phyloP scores from a whole-genome alignment of 2,329 filamentous ascomycete species.

The Lasiodiplodia citricola region DNA sequence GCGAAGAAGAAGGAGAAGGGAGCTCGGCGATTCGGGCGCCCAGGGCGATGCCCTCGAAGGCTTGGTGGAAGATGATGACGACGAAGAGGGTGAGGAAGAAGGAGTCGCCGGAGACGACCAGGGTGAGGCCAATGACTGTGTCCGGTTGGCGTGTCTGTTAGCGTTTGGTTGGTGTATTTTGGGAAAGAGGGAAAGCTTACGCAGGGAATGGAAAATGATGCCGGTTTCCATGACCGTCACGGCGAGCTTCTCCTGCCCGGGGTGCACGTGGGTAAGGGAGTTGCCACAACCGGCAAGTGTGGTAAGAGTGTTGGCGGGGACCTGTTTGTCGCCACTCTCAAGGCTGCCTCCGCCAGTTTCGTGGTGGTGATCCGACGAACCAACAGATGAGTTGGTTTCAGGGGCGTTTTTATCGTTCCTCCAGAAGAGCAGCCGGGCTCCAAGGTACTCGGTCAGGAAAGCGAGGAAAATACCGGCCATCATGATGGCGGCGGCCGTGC shows the following conservation, averaged over 20 bases:
- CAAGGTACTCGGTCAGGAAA: conserved; percentile 72
- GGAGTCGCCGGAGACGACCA: conserved; percentile 59
- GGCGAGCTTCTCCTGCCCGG: conserved; percentile 6
- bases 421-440: conserved; percentile 35
- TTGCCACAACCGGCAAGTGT: conserved; percentile 54
- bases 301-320: conserved; percentile 1
- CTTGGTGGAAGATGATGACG: conserved; percentile 78
- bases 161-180: neutral
- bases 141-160: conserved; percentile 33
- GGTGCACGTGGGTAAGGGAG: neutral
- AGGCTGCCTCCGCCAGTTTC: conserved; percentile 33
- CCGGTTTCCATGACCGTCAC: conserved; percentile 75
- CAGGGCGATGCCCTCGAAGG: conserved; percentile 78
- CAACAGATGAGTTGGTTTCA: neutral
- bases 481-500: conserved; percentile 70
- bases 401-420: neutral
- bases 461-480: conserved; percentile 77
- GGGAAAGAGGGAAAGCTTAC: conserved; percentile 49
- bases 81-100: conserved; percentile 59
- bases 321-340: conserved; percentile 32
- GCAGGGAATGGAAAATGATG: conserved; percentile 75
- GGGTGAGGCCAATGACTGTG: conserved; percentile 65
- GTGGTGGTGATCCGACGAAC: conserved; percentile 27
- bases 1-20: conserved; percentile 30
- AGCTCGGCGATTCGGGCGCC: conserved; percentile 72